phyloP scores from a whole-genome alignment of 2,329 filamentous ascomycete genomes.

The Alternaria sp. region DNA sequence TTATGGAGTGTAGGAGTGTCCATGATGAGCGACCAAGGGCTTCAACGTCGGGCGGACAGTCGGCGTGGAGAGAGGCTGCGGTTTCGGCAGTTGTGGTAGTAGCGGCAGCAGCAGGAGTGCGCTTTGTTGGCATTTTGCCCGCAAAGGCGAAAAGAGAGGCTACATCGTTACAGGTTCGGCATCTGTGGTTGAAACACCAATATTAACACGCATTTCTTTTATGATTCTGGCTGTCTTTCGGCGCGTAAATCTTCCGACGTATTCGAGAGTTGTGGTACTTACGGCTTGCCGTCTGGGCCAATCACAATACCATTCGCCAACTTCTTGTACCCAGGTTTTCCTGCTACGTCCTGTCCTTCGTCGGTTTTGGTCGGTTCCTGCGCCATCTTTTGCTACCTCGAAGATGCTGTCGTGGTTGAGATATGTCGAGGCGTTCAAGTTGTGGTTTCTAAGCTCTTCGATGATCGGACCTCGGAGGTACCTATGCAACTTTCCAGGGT shows the following conservation, averaged over 20 bases:
- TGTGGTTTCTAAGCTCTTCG: slow-evolving; percentile 35
- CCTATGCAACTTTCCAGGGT: slow-evolving; percentile 10
- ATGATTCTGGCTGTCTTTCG: too few relatives aligned
- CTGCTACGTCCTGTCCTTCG: slow-evolving; percentile 39
- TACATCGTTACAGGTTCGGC: slow-evolving; percentile 73
- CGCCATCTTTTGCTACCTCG: slow-evolving; percentile 28
- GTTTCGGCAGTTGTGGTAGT: slow-evolving; percentile 48
- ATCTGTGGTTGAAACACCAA: slow-evolving; percentile 58
- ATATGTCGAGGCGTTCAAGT: slow-evolving; percentile 4
- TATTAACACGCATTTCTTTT: slow-evolving; percentile 1
- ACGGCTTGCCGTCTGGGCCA: slow-evolving; percentile 86
- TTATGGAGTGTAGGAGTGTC: slow-evolving; percentile 92
- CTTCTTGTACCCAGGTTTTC: slow-evolving; percentile 57
- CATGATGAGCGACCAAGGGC: slow-evolving; percentile 85
- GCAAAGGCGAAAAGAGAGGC: slow-evolving; percentile 68
- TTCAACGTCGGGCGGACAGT: slow-evolving; percentile 93
- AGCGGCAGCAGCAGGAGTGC: slow-evolving; percentile 16
- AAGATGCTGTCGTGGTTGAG: background rate
- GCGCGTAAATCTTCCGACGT: slow-evolving; percentile 21
- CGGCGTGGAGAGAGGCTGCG: slow-evolving; percentile 56
- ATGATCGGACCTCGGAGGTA: slow-evolving; percentile 23
- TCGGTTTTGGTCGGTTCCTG: slow-evolving; percentile 32
- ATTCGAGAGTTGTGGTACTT: slow-evolving; percentile 52
- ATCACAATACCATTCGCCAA: slow-evolving; percentile 76
- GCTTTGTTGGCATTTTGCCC: slow-evolving; percentile 44